phyloP scores from a whole-genome alignment of 352 stramenopile species.

The Aphanomyces invadans region DNA sequence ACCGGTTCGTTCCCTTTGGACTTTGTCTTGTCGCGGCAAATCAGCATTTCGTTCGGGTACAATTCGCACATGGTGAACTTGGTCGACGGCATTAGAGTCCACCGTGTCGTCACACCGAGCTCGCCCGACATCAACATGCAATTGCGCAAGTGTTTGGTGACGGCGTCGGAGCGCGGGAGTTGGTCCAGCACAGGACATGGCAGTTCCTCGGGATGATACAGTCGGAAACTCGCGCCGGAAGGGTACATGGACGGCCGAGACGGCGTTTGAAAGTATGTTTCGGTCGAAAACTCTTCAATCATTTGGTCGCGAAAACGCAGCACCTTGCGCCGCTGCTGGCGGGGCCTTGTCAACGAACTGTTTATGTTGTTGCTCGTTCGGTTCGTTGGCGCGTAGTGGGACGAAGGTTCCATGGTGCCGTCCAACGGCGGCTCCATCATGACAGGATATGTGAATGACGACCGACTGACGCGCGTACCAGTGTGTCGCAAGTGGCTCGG shows the following conservation, averaged over 20 bases:
- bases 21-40: constrained; percentile 19
- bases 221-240: neutral
- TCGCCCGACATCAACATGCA: constrained; percentile 21
- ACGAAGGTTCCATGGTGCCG: neutral
- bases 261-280: constrained; percentile 20
- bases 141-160: constrained; percentile 22
- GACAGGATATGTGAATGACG: constrained; percentile 2
- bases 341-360: neutral
- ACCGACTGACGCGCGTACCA: neutral
- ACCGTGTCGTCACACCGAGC: constrained; percentile 16
- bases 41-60: constrained; percentile 24
- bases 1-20: constrained; percentile 16
- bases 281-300: constrained; percentile 5
- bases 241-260: constrained; percentile 1
- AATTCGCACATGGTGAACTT: constrained; percentile 20
- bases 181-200: constrained; percentile 9
- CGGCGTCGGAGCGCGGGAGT: constrained; percentile 18
- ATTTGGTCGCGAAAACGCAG: constrained; percentile 18
- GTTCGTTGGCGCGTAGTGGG: neutral
- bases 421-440: neutral
- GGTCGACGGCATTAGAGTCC: constrained; percentile 19
- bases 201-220: constrained; percentile 22
- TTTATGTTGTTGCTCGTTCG: neutral
- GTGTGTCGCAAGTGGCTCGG: neutral
- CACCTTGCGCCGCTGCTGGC: constrained; percentile 3